Evolutionary conservation across 805 yeast species (phyloP), one percentile per base, ranked within the genome.

Genomic region (Ogataea pignaliae): DNA sequence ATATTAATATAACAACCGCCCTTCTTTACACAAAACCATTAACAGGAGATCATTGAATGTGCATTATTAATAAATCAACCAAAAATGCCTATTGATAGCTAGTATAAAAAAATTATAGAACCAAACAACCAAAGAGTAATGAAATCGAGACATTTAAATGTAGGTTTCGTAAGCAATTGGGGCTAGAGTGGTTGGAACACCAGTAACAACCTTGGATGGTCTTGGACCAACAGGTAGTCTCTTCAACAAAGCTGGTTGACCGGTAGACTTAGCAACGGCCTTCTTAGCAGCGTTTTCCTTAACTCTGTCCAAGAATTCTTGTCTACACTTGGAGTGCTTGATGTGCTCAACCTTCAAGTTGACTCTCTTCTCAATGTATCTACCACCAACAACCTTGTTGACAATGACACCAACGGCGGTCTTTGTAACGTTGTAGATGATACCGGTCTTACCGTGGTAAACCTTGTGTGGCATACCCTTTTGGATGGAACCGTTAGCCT

Each of bases 371-470:
- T 93, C 98, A 60, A 93, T 64, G 89, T 91, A 93, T 81, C 98
- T 88, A 95, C 86, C 77, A 75, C 98, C 97, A 66, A 93, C 98
- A 73, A 90, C 83, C 86, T 93, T 93, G 95, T 93, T 86, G 72
- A 93, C 75, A 69, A 93, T 88, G 65, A 93, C 93, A 85, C 99
- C 99, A 59, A 93, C 98, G 57, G 99, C 79, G 55, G 96, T 77
- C 83, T 88, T 93, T 85, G 99, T 91, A 63, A 93, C 95, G 84
- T 93, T 93, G 96, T 83, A 93, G 60, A 93, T 83, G 65, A 93
- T 88, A 85, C 99, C 99, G 61, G 99, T 93, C 85, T 90, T 93
- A 78, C 99, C 99, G 83, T 93, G 97, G 97, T 93, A 93, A 86
- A 81, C 90, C 82, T 93, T 93, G 89, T 88, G 96, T 74, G 99